These are phyloP conservation scores for Pisolithus albus DNA, from an alignment of 768 basidiomycete genomes.

Conservation along the genomic window DNA sequence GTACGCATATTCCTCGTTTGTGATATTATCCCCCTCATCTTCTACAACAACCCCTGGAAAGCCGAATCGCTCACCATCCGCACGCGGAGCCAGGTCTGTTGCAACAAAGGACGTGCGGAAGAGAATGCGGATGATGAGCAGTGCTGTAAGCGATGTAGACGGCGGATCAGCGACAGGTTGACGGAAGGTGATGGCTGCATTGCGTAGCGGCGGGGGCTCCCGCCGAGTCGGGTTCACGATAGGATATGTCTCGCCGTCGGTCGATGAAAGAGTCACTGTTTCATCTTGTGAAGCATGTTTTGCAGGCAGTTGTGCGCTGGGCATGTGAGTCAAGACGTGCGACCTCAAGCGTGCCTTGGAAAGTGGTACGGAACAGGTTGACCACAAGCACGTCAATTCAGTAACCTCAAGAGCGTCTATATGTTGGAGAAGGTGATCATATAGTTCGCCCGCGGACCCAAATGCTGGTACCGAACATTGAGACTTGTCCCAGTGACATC, in stretches of 20 bases:
- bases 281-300: conserved; percentile 69
- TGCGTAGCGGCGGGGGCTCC: conserved; percentile 64
- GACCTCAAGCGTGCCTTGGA: conserved; percentile 48
- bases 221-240: conserved; percentile 57
- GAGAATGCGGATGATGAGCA: conserved; percentile 77
- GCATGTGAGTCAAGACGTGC: conserved; percentile 75
- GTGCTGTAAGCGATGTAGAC: conserved; percentile 68
- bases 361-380: conserved; percentile 49
- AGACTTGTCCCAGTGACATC: conserved; percentile 70
- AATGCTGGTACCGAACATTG: conserved; percentile 46
- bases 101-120: conserved; percentile 76
- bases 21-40: conserved; percentile 55
- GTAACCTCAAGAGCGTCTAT: conserved; percentile 38
- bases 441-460: conserved; percentile 55
- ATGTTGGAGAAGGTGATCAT: conserved; percentile 62
- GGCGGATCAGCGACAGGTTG: conserved; percentile 58
- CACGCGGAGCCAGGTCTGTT: conserved; percentile 54
- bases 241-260: conserved; percentile 48
- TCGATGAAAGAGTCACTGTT: conserved; percentile 59
- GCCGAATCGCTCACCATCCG: conserved; percentile 81
- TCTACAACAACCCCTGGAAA: conserved; percentile 81
- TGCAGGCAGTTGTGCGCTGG: conserved; percentile 46
- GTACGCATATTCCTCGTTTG: conserved; percentile 24
- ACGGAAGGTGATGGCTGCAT: conserved; percentile 51
- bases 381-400: conserved; percentile 63